A percentile compares a stretch with the other conserved stretches of the same genome.
These are phyloP conservation scores for Pyricularia grisea DNA, from an alignment of 2,329 filamentous ascomycete species.

Conservation along the genomic window DNA sequence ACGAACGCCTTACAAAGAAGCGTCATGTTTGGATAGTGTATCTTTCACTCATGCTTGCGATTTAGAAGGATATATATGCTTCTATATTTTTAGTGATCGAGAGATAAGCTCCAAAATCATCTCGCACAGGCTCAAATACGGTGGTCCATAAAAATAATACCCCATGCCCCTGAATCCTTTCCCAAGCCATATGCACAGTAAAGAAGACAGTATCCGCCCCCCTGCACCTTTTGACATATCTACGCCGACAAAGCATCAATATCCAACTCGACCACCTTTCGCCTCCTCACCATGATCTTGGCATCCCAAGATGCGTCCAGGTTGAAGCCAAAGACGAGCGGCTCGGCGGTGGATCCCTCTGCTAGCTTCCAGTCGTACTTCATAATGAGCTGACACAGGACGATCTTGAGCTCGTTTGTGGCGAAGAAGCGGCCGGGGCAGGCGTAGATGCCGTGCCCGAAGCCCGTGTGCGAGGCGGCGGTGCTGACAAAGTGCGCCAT, in stretches of 20 bases:
- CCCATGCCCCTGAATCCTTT: too few relatives aligned
- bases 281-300: constrained; percentile 1
- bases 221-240: too few relatives aligned
- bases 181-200: too few relatives aligned
- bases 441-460: constrained; percentile 5
- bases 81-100: too few relatives aligned
- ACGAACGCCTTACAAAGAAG: too few relatives aligned
- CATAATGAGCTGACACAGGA: constrained; percentile 4
- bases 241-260: background rate
- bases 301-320: background rate
- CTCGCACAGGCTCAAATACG: too few relatives aligned
- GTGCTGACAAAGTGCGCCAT: constrained; percentile 15
- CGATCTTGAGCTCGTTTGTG: constrained; percentile 2
- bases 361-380: constrained; percentile 5
- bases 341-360: constrained; percentile 2
- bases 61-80: too few relatives aligned
- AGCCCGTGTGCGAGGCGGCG: background rate
- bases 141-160: too few relatives aligned
- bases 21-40: too few relatives aligned
- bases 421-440: constrained; percentile 6
- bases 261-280: background rate
- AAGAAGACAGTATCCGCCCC: too few relatives aligned
- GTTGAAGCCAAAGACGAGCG: background rate
- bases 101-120: too few relatives aligned
- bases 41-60: too few relatives aligned